Evolutionary conservation across 1,284 basidiomycete species (phyloP).

Genomic region (Pascua guehoae): DNA sequence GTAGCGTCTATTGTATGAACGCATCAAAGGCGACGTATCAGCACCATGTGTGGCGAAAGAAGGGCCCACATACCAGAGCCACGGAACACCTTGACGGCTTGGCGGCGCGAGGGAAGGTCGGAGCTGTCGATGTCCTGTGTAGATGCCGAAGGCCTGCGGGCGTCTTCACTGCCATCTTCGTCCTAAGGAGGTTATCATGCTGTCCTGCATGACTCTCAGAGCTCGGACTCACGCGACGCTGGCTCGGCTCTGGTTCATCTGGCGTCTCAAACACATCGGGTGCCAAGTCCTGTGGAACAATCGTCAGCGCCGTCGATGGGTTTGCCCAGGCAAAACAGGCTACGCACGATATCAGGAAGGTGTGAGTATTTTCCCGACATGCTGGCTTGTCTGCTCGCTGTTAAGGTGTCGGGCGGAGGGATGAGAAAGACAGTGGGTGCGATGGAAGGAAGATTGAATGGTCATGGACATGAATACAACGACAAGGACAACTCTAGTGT

Average conservation of each 20-base stretch:
- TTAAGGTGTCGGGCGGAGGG: too few species aligned
- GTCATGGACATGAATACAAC: too few species aligned
- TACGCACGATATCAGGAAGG: slow-evolving; percentile 80
- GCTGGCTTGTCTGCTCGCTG: background rate
- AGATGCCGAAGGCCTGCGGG: background rate
- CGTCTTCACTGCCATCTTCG: slow-evolving; percentile 15
- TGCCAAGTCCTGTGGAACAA: slow-evolving; percentile 68
- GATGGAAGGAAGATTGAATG: too few species aligned
- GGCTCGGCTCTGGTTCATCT: slow-evolving; percentile 53
- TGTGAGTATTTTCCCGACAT: slow-evolving; percentile 70
- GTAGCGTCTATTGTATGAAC: background rate
- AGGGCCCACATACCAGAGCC: background rate
- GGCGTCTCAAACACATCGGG: slow-evolving; percentile 90
- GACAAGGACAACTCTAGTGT: too few species aligned
- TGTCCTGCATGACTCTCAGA: too few species aligned
- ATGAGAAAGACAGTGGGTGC: too few species aligned
- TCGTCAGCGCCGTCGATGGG: background rate
- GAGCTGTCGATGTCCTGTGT: slow-evolving; percentile 6
- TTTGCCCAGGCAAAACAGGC: background rate
- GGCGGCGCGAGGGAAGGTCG: slow-evolving; percentile 7
- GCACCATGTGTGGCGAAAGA: background rate
- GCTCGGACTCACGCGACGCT: slow-evolving; percentile 26
- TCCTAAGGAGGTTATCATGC: slow-evolving; percentile 1
- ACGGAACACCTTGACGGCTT: background rate
- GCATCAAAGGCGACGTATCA: too few species aligned